Evolutionary conservation across 345 rosid species (phyloP).

Genomic region (Noccaea bulbosa): DNA sequence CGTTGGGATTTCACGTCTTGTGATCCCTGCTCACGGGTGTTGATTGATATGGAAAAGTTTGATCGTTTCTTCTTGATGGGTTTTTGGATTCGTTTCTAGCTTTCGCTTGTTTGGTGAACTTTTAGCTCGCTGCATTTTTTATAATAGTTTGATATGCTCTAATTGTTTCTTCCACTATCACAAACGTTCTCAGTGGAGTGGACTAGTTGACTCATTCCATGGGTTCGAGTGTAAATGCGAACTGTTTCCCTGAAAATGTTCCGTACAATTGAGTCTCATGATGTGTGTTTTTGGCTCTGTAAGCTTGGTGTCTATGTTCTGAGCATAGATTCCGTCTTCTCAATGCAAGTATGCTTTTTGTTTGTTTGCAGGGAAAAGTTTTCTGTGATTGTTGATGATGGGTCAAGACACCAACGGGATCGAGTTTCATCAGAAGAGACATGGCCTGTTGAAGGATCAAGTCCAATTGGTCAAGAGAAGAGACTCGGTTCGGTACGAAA

Average conservation of each 20-base stretch:
- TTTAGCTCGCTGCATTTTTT: slow-evolving; percentile 19
- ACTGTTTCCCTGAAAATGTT: slow-evolving; percentile 13
- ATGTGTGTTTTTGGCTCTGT: slow-evolving; percentile 12
- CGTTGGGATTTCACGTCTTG: background rate
- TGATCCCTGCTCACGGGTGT: slow-evolving; percentile 15
- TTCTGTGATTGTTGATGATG: slow-evolving; percentile 45
- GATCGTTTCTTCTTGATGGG: slow-evolving; percentile 31
- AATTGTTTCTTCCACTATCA: background rate
- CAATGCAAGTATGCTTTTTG: slow-evolving; percentile 10
- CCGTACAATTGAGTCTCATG: slow-evolving; percentile 14
- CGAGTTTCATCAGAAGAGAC: slow-evolving; percentile 63
- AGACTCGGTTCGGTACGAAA: slow-evolving; percentile 67
- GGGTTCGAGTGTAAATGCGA: slow-evolving; percentile 15
- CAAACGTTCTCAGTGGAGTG: background rate
- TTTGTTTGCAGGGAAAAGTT: slow-evolving; percentile 14
- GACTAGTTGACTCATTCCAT: background rate
- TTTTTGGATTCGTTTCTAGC: slow-evolving; percentile 26
- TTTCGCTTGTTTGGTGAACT: background rate
- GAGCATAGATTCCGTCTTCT: slow-evolving; percentile 14
- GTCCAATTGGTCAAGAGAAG: slow-evolving; percentile 75
- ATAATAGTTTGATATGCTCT: background rate
- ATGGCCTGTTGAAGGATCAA: slow-evolving; percentile 88
- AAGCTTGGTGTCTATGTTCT: slow-evolving; percentile 1
- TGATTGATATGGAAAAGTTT: slow-evolving; percentile 29
- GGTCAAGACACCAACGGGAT: slow-evolving; percentile 55